Evolutionary conservation across 148 eudicot genomes (phyloP).

Genomic region (Cornus florida): DNA sequence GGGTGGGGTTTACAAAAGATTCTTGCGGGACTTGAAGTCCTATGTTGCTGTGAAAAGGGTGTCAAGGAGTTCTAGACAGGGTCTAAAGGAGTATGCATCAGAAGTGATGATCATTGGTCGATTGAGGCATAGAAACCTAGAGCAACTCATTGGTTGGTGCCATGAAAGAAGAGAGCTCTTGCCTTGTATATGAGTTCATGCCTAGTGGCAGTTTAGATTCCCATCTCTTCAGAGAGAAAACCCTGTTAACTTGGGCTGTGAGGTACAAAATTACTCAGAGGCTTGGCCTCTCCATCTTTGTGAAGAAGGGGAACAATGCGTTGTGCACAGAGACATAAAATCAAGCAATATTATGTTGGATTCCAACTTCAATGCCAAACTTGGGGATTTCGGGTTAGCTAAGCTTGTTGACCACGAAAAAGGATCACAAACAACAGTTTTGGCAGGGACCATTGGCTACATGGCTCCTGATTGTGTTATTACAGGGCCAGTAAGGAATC

Average conservation of each 20-base stretch:
- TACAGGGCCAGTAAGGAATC: neutral
- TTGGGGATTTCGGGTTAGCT: neutral
- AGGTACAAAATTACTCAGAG: neutral
- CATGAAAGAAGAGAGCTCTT: neutral
- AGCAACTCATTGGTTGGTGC: neutral
- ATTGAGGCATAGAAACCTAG: neutral
- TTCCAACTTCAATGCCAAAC: neutral
- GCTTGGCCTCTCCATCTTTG: neutral
- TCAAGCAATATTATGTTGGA: neutral
- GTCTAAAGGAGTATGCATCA: neutral
- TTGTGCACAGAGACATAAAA: neutral
- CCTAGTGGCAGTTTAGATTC: neutral
- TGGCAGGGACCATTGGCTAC: neutral
- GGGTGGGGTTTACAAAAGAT: neutral
- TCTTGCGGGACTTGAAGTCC: neutral
- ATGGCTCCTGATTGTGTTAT: neutral
- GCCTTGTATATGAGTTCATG: neutral
- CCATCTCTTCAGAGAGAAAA: neutral
- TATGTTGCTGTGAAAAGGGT: neutral
- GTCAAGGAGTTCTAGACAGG: neutral
- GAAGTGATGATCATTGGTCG: neutral
- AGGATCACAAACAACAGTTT: neutral
- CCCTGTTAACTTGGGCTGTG: neutral
- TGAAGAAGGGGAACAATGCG: neutral
- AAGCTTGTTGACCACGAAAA: neutral